Percentiles rank a stretch among this genome's conserved stretches.
Evolutionary conservation across 2,329 filamentous ascomycete species (phyloP).

Genomic region (Talaromyces piceae): DNA sequence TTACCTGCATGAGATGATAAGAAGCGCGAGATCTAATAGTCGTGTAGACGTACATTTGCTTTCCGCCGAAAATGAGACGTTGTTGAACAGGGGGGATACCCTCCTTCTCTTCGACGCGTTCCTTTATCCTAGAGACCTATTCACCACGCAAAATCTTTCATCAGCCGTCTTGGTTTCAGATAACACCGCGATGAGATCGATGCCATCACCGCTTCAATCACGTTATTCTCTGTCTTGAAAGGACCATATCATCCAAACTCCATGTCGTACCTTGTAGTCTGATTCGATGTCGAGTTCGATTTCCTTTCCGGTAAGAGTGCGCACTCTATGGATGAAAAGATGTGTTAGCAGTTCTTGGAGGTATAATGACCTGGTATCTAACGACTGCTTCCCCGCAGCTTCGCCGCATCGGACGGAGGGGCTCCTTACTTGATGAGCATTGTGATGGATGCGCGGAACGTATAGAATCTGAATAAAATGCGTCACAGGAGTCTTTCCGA

Average conservation of each 20-base stretch:
- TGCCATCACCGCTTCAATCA: not conserved
- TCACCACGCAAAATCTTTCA: not conserved
- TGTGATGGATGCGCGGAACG: slow-evolving; percentile 16
- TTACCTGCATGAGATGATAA: not conserved
- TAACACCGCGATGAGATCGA: not conserved
- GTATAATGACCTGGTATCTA: slow-evolving; percentile 13
- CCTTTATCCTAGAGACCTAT: slow-evolving; percentile 92
- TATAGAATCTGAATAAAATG: not conserved
- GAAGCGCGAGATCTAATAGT: not conserved
- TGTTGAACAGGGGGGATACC: slow-evolving; percentile 97
- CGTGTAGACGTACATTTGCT: slow-evolving; percentile 70
- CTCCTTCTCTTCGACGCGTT: slow-evolving; percentile 98
- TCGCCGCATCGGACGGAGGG: not conserved
- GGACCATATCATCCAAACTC: no score
- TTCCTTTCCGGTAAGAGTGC: slow-evolving; percentile 96
- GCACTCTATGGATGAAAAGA: slow-evolving; percentile 57
- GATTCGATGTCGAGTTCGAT: slow-evolving; percentile 97
- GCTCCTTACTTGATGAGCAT: slow-evolving; percentile 47
- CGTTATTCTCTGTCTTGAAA: no score
- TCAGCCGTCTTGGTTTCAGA: not conserved
- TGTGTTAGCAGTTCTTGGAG: slow-evolving; percentile 8
- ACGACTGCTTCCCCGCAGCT: slow-evolving; percentile 1
- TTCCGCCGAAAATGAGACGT: slow-evolving; percentile 89
- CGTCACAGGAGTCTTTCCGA: not conserved
- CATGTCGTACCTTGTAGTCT: slow-evolving; percentile 67